Conservation (phyloP, 306 rosid genomes). For the Sechiopsis laciniata region DNA sequence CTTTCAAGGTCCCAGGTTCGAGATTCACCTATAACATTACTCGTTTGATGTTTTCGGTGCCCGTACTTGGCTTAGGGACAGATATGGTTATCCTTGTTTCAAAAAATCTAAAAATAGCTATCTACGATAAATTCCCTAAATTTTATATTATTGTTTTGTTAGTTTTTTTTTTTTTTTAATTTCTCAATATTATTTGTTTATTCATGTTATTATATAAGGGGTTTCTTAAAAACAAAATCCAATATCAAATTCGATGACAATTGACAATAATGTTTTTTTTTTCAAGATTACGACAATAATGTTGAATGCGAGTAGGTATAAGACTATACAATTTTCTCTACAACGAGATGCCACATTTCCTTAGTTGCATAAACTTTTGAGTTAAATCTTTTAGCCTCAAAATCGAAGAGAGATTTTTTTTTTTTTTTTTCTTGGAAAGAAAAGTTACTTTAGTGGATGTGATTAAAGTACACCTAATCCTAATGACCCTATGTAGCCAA, state of each 20-base stretch:
- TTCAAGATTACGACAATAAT: too few relatives aligned
- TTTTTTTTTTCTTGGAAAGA: not conserved
- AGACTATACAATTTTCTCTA: not conserved
- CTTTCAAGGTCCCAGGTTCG: too few relatives aligned
- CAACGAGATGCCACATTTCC: not conserved
- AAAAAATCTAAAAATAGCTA: too few relatives aligned
- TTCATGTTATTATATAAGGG: too few relatives aligned
- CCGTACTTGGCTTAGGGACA: too few relatives aligned
- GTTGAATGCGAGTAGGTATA: not conserved
- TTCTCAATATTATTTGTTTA: too few relatives aligned
- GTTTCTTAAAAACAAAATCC: not conserved
- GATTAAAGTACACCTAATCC: conserved; percentile 13
- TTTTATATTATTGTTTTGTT: too few relatives aligned
- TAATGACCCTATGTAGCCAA: conserved; percentile 11
- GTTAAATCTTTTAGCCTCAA: not conserved
- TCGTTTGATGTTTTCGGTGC: too few relatives aligned
- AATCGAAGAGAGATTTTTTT: not conserved
- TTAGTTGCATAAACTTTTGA: not conserved
- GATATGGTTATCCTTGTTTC: too few relatives aligned
- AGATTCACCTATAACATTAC: too few relatives aligned
- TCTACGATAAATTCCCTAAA: too few relatives aligned
- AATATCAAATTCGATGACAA: not conserved
- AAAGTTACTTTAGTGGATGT: not conserved
- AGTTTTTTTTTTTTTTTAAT: too few relatives aligned
- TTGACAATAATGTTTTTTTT: not conserved